These are phyloP conservation scores for Ceratocystis cubensis DNA, from an alignment of 2,329 filamentous ascomycete genomes.

Conservation along the genomic window DNA sequence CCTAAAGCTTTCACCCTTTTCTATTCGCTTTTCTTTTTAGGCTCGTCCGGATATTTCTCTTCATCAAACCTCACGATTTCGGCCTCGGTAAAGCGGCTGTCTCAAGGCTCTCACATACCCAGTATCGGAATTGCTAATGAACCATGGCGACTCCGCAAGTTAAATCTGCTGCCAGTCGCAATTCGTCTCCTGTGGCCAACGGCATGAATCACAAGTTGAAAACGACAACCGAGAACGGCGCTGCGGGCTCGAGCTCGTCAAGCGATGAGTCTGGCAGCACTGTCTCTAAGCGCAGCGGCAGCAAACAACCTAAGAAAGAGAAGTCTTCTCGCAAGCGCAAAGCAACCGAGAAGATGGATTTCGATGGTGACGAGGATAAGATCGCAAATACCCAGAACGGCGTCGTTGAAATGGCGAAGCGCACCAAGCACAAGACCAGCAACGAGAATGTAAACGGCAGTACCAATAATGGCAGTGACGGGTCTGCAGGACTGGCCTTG, in stretches of 20 bases:
- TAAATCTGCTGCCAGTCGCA: conserved; percentile 5
- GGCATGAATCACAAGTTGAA: conserved; percentile 13
- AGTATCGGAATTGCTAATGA: not conserved
- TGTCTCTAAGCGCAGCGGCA: conserved; percentile 14
- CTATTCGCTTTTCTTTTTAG: not conserved
- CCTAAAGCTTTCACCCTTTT: not conserved
- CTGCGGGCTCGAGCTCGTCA: conserved; percentile 11
- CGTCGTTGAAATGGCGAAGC: conserved; percentile 10
- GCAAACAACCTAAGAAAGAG: conserved; percentile 19
- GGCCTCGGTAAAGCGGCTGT: not conserved
- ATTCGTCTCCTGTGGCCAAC: conserved; percentile 9
- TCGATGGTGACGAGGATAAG: conserved; percentile 27
- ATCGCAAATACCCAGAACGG: not conserved
- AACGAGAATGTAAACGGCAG: not conserved
- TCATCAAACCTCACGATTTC: not conserved
- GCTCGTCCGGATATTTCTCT: not conserved
- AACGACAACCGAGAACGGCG: not conserved
- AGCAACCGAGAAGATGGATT: conserved; percentile 32
- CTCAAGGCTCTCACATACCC: not conserved
- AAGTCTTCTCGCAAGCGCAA: conserved; percentile 25
- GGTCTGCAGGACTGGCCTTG: not conserved
- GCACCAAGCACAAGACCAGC: conserved; percentile 16
- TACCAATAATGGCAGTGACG: conserved; percentile 2
- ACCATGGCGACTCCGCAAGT: conserved; percentile 18
- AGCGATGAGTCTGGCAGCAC: conserved; percentile 20